A percentile compares a stretch with the other conserved stretches of the same genome.
Conservation (phyloP, 768 basidiomycete species). For the Trametes cubensis region DNA sequence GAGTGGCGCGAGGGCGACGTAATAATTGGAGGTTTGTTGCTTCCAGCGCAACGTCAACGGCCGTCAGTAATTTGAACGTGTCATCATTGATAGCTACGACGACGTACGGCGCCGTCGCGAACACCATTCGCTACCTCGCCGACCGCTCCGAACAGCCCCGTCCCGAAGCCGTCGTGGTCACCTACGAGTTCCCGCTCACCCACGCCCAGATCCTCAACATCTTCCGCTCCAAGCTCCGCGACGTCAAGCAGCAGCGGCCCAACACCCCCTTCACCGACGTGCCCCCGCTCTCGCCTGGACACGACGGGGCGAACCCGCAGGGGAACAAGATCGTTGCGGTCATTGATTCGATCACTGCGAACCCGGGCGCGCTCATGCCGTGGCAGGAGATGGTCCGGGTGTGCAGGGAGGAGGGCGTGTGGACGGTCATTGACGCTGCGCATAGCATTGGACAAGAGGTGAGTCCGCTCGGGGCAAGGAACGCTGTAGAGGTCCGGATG, state of each 20-base stretch:
- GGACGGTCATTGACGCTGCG: slow-evolving; percentile 77
- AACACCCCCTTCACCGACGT: slow-evolving; percentile 19
- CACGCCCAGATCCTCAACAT: slow-evolving; percentile 55
- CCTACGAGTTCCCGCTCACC: slow-evolving; percentile 53
- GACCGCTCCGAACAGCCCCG: slow-evolving; percentile 53
- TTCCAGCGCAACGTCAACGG: not conserved
- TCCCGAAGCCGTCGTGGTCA: slow-evolving; percentile 51
- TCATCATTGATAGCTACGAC: slow-evolving; percentile 23
- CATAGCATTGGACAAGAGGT: slow-evolving; percentile 77
- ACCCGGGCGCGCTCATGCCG: slow-evolving; percentile 64
- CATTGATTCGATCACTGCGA: slow-evolving; percentile 67
- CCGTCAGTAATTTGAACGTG: not conserved
- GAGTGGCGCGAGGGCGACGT: slow-evolving; percentile 69
- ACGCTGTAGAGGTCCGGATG: too few species aligned
- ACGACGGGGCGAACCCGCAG: slow-evolving; percentile 10
- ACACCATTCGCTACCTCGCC: slow-evolving; percentile 53
- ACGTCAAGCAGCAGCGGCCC: slow-evolving; percentile 30
- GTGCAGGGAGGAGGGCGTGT: slow-evolving; percentile 63
- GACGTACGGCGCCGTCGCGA: slow-evolving; percentile 58
- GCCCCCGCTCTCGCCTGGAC: slow-evolving; percentile 19
- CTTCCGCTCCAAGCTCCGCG: slow-evolving; percentile 45
- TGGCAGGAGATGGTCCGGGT: slow-evolving; percentile 71
- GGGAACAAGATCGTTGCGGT: slow-evolving; percentile 63
- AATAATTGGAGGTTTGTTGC: slow-evolving; percentile 44
- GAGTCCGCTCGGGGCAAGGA: too few species aligned